Base-by-base conservation (phyloP, 179 eudicot genomes). In the Heliamphora pulchella region DNA sequence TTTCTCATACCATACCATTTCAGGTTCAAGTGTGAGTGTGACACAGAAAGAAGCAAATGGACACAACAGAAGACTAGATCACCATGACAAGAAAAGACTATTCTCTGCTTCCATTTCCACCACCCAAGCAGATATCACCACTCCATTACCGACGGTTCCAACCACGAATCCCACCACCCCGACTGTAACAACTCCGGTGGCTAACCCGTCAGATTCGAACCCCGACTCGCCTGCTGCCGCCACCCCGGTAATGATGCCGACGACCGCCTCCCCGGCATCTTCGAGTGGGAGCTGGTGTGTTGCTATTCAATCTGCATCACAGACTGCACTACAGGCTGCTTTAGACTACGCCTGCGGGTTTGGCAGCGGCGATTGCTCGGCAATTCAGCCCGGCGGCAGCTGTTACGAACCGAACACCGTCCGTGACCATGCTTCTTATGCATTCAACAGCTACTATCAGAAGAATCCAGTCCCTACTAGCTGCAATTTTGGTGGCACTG, bases 401-500 rank as follows among this genome's bases (percentile, higher is more conserved):
- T 94, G 98, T 70, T 94, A 87, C 79, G 74, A 80, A 69, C 98
- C 98, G 0, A 82, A 82, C 71, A 87, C 92, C 3, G 70, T 90
- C 4, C 81, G 74, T 3, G 81, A 83, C 58, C 97, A 94, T 48
- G 96, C 98, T 65, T 94, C 98, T 18, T 94, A 84, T 63, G 97
- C 98, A 18, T 94, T 94, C 85, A 94, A 94, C 66, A 83, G 80
- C 76, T 94, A 93, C 67, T 94, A 90, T 74, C 98, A 93, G 89
- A 89, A 88, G 85, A 91, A 90, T 61, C 98, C 98, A 4, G 51
- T 94, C 65, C 98, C 98, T 8, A 90, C 80, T 76, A 93, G 98
- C 86, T 94, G 98, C 81, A 91, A 89, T 75, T 94, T 94, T 79
- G 97, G 89, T 50, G 98, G 97, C 48, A 85, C 97, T 64, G 98